A percentile compares a stretch with the other conserved stretches of the same genome.
These are phyloP conservation scores for Bassia scoparia DNA, from an alignment of 148 eudicot genomes.

Conservation along the genomic window DNA sequence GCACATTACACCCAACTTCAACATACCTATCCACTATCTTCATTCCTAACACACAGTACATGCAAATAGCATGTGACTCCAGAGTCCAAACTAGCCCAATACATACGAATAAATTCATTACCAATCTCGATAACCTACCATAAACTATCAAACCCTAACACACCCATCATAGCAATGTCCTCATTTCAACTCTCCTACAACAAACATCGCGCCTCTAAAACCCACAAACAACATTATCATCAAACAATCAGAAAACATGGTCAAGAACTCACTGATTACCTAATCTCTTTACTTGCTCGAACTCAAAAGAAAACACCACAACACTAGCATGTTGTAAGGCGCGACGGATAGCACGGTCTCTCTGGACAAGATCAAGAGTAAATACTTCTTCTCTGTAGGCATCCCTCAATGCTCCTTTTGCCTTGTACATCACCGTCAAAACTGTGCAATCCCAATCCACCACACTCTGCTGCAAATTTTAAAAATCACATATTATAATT, in stretches of 20 bases:
- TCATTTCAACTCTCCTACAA: not conserved
- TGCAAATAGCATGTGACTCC: no score
- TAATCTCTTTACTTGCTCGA: no score
- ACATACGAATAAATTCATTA: no score
- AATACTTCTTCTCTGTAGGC: conserved; percentile 58
- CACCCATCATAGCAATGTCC: not conserved
- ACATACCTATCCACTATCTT: no score
- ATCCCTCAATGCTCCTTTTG: conserved; percentile 52
- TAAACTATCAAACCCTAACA: not conserved
- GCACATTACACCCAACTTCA: no score
- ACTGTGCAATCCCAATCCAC: conserved; percentile 55
- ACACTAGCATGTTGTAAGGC: conserved; percentile 66
- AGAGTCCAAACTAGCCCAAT: no score
- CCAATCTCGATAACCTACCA: not conserved
- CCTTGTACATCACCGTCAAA: conserved; percentile 61
- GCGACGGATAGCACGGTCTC: conserved; percentile 55
- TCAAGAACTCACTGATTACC: no score
- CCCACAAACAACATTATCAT: no score
- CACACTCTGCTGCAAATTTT: conserved; percentile 38
- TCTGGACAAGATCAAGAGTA: conserved; percentile 63
- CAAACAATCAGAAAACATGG: no score
- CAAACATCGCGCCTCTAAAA: no score
- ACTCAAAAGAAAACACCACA: not conserved
- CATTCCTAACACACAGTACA: no score
- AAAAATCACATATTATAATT: not conserved